Evolutionary conservation across 352 stramenopile species (phyloP).

Genomic region (Hyaloperonospora brassicae): DNA sequence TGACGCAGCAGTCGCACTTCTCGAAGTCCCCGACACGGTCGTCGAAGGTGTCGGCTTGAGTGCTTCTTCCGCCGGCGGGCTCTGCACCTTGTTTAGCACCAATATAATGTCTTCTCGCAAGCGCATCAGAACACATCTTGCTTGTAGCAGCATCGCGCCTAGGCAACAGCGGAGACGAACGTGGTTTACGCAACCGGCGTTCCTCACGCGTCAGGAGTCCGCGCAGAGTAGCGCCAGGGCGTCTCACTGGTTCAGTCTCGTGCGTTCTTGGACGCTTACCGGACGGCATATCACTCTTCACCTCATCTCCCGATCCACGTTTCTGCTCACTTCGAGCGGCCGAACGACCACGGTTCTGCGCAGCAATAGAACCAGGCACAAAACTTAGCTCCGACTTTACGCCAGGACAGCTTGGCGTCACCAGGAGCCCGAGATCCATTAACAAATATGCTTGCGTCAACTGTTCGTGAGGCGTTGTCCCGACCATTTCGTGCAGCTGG

Average conservation of each 20-base stretch:
- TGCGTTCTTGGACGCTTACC: conserved; percentile 36
- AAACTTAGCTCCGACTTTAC: too few relatives aligned
- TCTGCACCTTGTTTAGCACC: conserved; percentile 79
- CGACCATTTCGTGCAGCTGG: conserved; percentile 54
- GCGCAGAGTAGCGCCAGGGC: conserved; percentile 27
- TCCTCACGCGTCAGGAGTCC: conserved; percentile 43
- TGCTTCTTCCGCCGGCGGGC: conserved; percentile 45
- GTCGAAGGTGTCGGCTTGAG: conserved; percentile 70
- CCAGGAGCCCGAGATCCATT: conserved; percentile 29
- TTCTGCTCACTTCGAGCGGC: conserved; percentile 18
- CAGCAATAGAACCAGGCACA: conserved; percentile 32
- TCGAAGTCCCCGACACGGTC: conserved; percentile 78
- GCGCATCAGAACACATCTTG: conserved; percentile 64
- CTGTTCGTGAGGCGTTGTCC: conserved; percentile 48
- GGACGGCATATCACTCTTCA: conserved; percentile 30
- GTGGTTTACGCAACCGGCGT: conserved; percentile 45
- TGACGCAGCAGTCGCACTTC: too few relatives aligned
- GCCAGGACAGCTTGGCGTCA: too few relatives aligned
- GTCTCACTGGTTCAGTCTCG: conserved; percentile 34
- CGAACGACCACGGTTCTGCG: conserved; percentile 19
- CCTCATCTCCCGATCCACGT: conserved; percentile 10
- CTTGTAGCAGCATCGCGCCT: conserved; percentile 47
- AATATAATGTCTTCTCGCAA: conserved; percentile 74
- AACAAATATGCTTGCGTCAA: conserved; percentile 49
- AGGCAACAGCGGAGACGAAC: conserved; percentile 68